phyloP scores from a whole-genome alignment of 176 grass and related monocot genomes.

The Carex scoparia region DNA sequence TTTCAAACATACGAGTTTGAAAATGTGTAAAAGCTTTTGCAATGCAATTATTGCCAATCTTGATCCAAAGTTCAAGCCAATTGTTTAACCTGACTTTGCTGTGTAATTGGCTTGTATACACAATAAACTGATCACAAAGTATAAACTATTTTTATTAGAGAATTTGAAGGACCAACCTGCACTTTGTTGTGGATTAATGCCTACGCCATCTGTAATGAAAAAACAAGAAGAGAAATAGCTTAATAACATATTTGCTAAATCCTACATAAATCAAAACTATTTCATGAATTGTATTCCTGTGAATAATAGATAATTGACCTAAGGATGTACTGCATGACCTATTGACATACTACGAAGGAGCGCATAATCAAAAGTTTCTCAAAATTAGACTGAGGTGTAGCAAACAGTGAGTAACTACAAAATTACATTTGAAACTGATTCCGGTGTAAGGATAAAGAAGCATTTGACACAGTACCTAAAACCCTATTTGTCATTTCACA shows the following conservation, averaged over 20 bases:
- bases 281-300: not conserved
- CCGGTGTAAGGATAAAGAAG: not conserved
- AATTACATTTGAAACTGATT: not conserved
- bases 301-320: not conserved
- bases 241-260: not conserved
- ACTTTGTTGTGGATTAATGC: conserved; percentile 98
- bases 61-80: conserved; percentile 24
- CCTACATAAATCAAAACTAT: not conserved
- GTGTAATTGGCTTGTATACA: conserved; percentile 13
- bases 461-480: not conserved
- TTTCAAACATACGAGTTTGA: not conserved
- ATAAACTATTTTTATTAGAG: not conserved
- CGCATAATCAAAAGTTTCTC: too few species aligned
- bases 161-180: conserved; percentile 44
- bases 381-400: not conserved
- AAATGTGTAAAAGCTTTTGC: not conserved
- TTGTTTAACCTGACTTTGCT: conserved; percentile 21
- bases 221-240: not conserved
- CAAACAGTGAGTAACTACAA: not conserved
- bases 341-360: too few species aligned
- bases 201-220: conserved; percentile 78
- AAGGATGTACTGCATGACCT: too few species aligned
- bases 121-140: not conserved
- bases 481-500: too few species aligned
- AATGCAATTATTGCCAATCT: conserved; percentile 14